Conservation (phyloP, 1,284 basidiomycete genomes). For the Calocybe gambosa region DNA sequence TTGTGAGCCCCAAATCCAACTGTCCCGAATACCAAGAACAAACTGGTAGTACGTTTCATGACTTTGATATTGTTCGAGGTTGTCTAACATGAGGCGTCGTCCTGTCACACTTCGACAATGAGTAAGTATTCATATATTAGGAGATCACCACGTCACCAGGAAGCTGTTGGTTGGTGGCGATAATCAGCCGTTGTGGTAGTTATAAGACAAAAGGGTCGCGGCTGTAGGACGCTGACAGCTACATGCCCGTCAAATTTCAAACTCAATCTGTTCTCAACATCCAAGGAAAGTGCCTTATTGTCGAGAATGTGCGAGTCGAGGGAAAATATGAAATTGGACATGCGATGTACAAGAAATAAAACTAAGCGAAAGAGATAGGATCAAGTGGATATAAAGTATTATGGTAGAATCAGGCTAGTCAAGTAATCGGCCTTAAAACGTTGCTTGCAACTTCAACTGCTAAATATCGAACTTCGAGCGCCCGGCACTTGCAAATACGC, state of each 20-base stretch:
- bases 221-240: neutral
- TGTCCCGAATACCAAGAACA: neutral
- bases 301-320: neutral
- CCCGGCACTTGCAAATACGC: slow-evolving; percentile 15
- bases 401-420: neutral
- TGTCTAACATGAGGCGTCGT: neutral
- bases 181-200: neutral
- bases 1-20: neutral
- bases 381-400: neutral
- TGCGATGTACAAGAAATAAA: slow-evolving; percentile 12
- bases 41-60: no score
- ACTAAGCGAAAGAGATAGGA: slow-evolving; percentile 6
- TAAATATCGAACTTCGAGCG: slow-evolving; percentile 13
- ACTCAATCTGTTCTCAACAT: no score
- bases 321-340: neutral
- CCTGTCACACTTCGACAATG: neutral
- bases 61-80: no score
- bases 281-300: neutral
- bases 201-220: neutral
- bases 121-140: neutral
- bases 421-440: neutral
- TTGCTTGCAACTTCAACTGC: slow-evolving; percentile 8
- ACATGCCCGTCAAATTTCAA: no score
- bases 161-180: neutral
- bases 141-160: neutral